Percentiles rank a stretch among this genome's conserved stretches.
These are phyloP conservation scores for Echinosophora koreensis DNA, from an alignment of 306 rosid genomes.

Conservation along the genomic window DNA sequence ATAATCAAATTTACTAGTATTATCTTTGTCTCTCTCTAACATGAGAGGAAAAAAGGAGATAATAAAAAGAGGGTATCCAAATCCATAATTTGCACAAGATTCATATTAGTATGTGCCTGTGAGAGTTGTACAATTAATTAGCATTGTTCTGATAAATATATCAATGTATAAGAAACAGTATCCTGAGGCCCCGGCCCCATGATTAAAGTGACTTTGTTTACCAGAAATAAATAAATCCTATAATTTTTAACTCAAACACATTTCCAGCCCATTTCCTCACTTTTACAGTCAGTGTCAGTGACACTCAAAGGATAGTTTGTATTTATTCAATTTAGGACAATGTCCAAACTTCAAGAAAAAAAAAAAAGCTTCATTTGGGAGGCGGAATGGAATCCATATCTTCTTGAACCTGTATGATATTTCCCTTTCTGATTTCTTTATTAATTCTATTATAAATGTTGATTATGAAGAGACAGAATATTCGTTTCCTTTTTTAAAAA, in stretches of 20 bases:
- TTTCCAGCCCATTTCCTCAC: too few species aligned
- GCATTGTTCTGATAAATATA: background rate
- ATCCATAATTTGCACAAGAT: background rate
- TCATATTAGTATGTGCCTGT: background rate
- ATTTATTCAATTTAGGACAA: too few species aligned
- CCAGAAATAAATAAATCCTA: background rate
- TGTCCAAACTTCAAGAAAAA: too few species aligned
- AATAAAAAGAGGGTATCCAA: too few species aligned
- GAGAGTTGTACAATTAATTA: background rate
- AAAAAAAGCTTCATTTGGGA: background rate
- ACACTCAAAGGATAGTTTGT: too few species aligned
- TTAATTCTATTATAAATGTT: slow-evolving; percentile 16
- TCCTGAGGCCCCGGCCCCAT: background rate
- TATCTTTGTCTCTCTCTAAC: too few species aligned
- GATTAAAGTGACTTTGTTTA: background rate
- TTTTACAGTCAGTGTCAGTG: too few species aligned
- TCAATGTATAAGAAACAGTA: background rate
- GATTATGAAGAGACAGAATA: slow-evolving; percentile 29
- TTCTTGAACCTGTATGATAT: background rate
- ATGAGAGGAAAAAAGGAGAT: too few species aligned
- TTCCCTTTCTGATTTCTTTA: slow-evolving; percentile 13
- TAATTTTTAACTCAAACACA: too few species aligned
- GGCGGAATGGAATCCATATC: slow-evolving; percentile 1
- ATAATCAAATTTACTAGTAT: too few species aligned
- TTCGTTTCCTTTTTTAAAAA: background rate